Base-by-base conservation (phyloP, 2,329 filamentous ascomycete genomes). In the Clonostachys solani region DNA sequence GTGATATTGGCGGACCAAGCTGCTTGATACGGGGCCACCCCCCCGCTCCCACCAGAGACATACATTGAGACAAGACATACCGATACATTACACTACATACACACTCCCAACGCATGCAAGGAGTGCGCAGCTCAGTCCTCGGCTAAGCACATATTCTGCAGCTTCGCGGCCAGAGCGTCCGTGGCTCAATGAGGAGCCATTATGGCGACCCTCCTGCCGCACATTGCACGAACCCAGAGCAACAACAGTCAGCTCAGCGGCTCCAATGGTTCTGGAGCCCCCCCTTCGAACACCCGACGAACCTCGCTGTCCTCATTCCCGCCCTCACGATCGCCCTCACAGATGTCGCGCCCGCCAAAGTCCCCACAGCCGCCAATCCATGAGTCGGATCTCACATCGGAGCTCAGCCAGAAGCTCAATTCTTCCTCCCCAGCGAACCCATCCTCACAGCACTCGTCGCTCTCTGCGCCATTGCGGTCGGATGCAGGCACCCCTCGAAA, bases 281-380 rank as follows among this genome's bases (percentile, higher is more conserved):
- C 45, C 12, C 50, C 57, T 8, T 45, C 50, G 10, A 43, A 41
- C 40, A 59, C 60, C 40, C 61, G 61, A 56, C 68, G 75, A 57
- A 74, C 78, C 40, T 87, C 84, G n/a, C 68, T 86, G 43, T 80
- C 82, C 23, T 86, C 83, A 40, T 81, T 85, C 58, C 78, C 81
- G 50, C 75, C 77, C 12, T 80, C 81, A 44, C 73, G 78, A 49
- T 77, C 78, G 42, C 69, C 74, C 44, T 83, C 80, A 47, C 72
- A 80, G 58, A 77, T 81, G 71, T 82, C 79, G 47, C 71, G 77
- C 49, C 76, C 77, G 41, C 70, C 77, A 43, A 74, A 72, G 60
- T 82, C 80, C 41, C 79, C 80, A 46, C 74, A 80, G 44, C 74
- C 71, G 43, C 74, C 71, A 46, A 62, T 70, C 46, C 67, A 71